phyloP scores from a whole-genome alignment of 2,329 filamentous ascomycete genomes.

The Colletotrichum horii region DNA sequence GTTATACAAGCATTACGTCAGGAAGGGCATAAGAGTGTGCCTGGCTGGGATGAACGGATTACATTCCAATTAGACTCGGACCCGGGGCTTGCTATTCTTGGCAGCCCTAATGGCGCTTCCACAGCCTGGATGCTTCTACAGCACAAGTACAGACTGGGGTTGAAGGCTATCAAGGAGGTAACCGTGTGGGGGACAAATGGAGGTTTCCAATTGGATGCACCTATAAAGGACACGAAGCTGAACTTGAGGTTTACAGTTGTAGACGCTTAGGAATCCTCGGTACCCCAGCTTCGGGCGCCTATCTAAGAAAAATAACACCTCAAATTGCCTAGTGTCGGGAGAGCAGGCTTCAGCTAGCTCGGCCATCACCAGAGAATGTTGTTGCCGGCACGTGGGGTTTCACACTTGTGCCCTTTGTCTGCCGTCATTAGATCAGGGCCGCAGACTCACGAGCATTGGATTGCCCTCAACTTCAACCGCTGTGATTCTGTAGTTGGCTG shows the following conservation, averaged over 20 bases:
- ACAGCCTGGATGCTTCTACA: neutral
- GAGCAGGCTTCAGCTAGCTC: too few relatives aligned
- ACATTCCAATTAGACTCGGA: neutral
- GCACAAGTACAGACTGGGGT: neutral
- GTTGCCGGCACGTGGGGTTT: too few relatives aligned
- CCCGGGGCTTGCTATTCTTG: neutral
- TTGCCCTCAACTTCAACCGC: too few relatives aligned
- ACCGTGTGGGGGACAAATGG: neutral
- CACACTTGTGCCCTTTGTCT: too few relatives aligned
- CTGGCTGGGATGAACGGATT: neutral
- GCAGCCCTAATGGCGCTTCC: neutral
- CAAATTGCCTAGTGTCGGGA: too few relatives aligned
- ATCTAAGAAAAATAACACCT: too few relatives aligned
- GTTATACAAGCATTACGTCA: neutral
- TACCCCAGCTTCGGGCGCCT: too few relatives aligned
- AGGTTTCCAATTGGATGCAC: neutral
- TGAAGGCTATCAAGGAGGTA: neutral
- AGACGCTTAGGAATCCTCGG: neutral
- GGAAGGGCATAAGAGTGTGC: neutral
- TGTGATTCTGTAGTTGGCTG: too few relatives aligned
- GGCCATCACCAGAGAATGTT: too few relatives aligned
- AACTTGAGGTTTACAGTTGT: neutral
- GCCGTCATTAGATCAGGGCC: too few relatives aligned
- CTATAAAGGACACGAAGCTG: neutral
- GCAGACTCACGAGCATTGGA: too few relatives aligned